Evolutionary conservation across 2,329 filamentous ascomycete genomes (phyloP).

Genomic region (Aspergillus sp.): DNA sequence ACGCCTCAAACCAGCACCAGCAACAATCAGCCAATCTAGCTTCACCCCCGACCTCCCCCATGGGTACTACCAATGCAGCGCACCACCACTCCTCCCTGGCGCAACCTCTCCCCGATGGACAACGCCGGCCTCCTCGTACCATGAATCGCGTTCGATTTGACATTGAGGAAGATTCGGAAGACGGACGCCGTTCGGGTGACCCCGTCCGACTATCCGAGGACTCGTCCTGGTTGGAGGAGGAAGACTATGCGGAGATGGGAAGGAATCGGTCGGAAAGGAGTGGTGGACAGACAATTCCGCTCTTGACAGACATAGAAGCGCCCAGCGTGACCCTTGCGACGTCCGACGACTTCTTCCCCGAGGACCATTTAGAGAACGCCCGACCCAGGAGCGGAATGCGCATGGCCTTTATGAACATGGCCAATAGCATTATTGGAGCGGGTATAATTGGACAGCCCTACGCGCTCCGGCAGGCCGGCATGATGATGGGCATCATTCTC

Average conservation of each 20-base stretch:
- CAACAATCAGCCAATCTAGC: slow-evolving; percentile 20
- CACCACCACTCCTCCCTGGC: slow-evolving; percentile 44
- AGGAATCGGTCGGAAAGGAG: slow-evolving; percentile 36
- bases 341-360: slow-evolving; percentile 55
- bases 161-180: slow-evolving; percentile 32
- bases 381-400: slow-evolving; percentile 81
- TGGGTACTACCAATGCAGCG: slow-evolving; percentile 15
- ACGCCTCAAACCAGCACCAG: slow-evolving; percentile 26
- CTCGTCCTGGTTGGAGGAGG: slow-evolving; percentile 53
- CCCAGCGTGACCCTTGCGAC: slow-evolving; percentile 73
- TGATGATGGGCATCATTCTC: slow-evolving; percentile 75
- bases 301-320: slow-evolving; percentile 80
- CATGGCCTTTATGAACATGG: slow-evolving; percentile 99
- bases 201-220: slow-evolving; percentile 28
- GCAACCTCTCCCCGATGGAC: slow-evolving; percentile 38
- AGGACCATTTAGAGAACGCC: slow-evolving; percentile 59
- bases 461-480: slow-evolving; percentile 88
- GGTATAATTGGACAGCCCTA: slow-evolving; percentile 84
- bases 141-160: slow-evolving; percentile 76
- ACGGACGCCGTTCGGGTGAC: slow-evolving; percentile 31
- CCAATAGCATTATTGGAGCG: slow-evolving; percentile 89
- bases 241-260: slow-evolving; percentile 57
- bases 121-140: slow-evolving; percentile 56
- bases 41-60: slow-evolving; percentile 14
- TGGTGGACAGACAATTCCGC: slow-evolving; percentile 58